Base-by-base conservation (phyloP, 306 rosid species). In the Pyrus communis region DNA sequence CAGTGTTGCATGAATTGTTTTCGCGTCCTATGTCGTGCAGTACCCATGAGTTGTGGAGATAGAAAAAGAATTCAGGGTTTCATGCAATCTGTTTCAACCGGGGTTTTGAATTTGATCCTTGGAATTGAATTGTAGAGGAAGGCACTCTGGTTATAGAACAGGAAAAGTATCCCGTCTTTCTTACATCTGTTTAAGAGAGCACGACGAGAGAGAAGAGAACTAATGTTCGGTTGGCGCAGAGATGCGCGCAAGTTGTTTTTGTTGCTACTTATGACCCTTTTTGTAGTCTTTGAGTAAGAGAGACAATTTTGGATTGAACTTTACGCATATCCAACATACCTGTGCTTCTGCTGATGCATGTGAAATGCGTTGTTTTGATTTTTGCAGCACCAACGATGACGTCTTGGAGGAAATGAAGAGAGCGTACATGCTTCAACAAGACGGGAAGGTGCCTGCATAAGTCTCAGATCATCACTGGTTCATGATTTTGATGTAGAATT, bases 401-500 rank as follows among this genome's bases (percentile, higher is more conserved):
- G 89, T 92, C 70, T 84, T 90, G 77, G 96, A 92, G 83, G 87
- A 90, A 85, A 90, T 92, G 96, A 92, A 92, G 87, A 92, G 85
- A 80, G 87, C 87, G 3, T 92, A 92, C 85, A 76, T 78, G 84
- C 86, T 87, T 52, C 88, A 87, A 80, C 75, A 91, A 21, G 70
- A 71, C 15, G 80, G 59, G 38, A 86, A 87, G 63, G 70, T 58
- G 28, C 54, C 93, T 75, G 87, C 85, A 18, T 78, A 85, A 70
- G 67, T 78, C 72, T 83, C 78, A 82, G 69, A 51, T 64, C 51
- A 60, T 68, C 31, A 18, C 77, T 70, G 62, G 69, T 58, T 49
- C 22, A 76, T 42, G 54, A 52, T 46, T 58, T 11, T 18, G 30
- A 18, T 3, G 22, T 13, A 30, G 18, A 73, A 13, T 5, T 49